These are phyloP conservation scores for Epichloe sylvatica DNA, from an alignment of 2,329 filamentous ascomycete genomes.

Conservation along the genomic window DNA sequence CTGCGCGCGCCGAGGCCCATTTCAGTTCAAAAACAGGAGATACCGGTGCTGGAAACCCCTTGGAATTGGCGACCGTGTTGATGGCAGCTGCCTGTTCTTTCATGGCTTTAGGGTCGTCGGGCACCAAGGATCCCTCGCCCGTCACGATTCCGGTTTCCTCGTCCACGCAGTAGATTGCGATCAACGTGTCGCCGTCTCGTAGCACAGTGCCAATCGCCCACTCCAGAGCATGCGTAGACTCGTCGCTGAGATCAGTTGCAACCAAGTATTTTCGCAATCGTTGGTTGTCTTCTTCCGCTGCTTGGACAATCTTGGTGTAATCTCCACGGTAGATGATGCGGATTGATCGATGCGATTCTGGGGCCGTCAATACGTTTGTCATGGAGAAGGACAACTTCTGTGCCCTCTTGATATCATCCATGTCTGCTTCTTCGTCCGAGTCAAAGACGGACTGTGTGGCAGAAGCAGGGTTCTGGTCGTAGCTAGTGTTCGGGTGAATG, in stretches of 20 bases:
- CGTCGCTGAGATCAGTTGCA: conserved; percentile 88
- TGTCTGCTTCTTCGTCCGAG: conserved; percentile 75
- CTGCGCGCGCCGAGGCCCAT: conserved; percentile 15
- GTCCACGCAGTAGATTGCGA: conserved; percentile 86
- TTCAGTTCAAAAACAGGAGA: conserved; percentile 22
- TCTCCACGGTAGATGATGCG: conserved; percentile 85
- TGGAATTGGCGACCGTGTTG: conserved; percentile 42
- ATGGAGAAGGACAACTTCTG: conserved; percentile 72
- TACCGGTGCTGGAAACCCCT: conserved; percentile 16
- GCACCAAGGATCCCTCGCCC: conserved; percentile 39
- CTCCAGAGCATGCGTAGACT: conserved; percentile 87
- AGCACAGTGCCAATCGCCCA: conserved; percentile 96
- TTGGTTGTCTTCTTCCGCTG: conserved; percentile 65
- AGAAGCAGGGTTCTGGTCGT: conserved; percentile 53
- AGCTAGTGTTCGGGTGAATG: conserved; percentile 74
- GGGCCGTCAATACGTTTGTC: conserved; percentile 64
- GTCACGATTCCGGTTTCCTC: conserved; percentile 57
- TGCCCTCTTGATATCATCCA: conserved; percentile 73
- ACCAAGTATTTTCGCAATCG: conserved; percentile 82
- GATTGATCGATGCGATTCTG: conserved; percentile 66
- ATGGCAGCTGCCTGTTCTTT: conserved; percentile 62
- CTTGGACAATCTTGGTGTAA: conserved; percentile 58
- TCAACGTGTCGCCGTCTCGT: conserved; percentile 82
- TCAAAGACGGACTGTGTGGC: conserved; percentile 48
- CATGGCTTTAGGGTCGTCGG: conserved; percentile 61